Evolutionary conservation across 768 basidiomycete genomes (phyloP), one percentile per base, ranked within the genome.

Genomic region (Tephrocybe sp.): DNA sequence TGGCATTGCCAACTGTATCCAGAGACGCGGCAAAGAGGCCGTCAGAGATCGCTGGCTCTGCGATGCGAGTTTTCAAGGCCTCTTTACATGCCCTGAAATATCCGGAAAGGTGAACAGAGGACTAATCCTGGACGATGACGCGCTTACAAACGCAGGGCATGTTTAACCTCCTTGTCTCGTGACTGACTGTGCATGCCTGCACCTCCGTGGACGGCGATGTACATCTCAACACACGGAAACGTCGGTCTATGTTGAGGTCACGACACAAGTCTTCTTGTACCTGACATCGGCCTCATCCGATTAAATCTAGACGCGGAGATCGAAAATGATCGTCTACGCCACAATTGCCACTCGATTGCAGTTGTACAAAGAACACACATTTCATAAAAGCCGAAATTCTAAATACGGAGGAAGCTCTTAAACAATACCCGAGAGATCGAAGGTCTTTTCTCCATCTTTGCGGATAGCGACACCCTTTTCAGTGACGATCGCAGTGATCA

Each of bases 401-500:
- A 39, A 39, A 18, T 20, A 4, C 6, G 3, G 20, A 39, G 17
- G n/a, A 17, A 9, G 18, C 32, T 20, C 12, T 36, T 55, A 70
- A 56, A 86, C 83, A 36, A 90, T 75, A 7, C 65, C 65, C 42
- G 76, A 72, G 23, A 95, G 73, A 62, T 94, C 87, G 60, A 93
- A 90, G 21, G 53, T 62, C 2, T 64, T 65, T 53, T 76, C 72
- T 20, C 85, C 85, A 6, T 78, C 78, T 51, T 71, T 70, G 62
- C 85, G 86, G 51, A 86, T 81, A 3, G 91, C 92, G 26, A 97
- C 93, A 6, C 96, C 94, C 59, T 89, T 93, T 73, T 98, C 96
- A 2, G 94, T 98, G 11, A 95, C 93, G 45, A 98, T 89, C 25
- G 90, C 91, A n/a, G 86, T 90, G 56, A 98, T 97, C 37, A 98